These are phyloP conservation scores for Aspergillus sp. DNA, from an alignment of 2,329 filamentous ascomycete genomes.

Conservation along the genomic window DNA sequence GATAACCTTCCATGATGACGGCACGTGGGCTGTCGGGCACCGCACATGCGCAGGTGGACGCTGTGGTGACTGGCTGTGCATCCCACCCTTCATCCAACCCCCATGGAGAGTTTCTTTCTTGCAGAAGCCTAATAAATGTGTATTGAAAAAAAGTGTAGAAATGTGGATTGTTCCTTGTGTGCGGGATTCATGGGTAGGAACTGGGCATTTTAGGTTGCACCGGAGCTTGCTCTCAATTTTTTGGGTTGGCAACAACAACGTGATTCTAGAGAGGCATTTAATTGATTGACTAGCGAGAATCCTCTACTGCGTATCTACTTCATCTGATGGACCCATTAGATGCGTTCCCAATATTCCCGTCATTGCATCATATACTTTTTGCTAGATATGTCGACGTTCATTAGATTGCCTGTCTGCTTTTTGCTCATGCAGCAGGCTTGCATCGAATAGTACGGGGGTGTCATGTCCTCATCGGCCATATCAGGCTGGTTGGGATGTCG, in stretches of 20 bases:
- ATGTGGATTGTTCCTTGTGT: background rate
- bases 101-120: background rate
- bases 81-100: background rate
- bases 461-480: too few species aligned
- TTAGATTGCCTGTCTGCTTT: background rate
- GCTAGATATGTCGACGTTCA: background rate
- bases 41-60: constrained; percentile 3
- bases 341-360: background rate
- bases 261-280: background rate
- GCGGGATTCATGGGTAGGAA: background rate
- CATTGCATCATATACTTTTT: background rate
- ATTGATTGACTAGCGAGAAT: constrained; percentile 2
- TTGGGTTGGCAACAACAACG: background rate
- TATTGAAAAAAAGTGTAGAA: too few species aligned
- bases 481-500: background rate
- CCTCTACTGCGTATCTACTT: background rate
- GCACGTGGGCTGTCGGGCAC: constrained; percentile 18
- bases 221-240: background rate
- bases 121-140: background rate
- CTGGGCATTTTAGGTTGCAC: background rate
- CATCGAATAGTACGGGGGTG: background rate
- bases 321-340: background rate
- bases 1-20: constrained; percentile 16
- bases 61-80: constrained; percentile 2
- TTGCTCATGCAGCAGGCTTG: background rate